Base-by-base conservation (phyloP, 2,329 filamentous ascomycete species). In the Bipolaris zeicola region DNA sequence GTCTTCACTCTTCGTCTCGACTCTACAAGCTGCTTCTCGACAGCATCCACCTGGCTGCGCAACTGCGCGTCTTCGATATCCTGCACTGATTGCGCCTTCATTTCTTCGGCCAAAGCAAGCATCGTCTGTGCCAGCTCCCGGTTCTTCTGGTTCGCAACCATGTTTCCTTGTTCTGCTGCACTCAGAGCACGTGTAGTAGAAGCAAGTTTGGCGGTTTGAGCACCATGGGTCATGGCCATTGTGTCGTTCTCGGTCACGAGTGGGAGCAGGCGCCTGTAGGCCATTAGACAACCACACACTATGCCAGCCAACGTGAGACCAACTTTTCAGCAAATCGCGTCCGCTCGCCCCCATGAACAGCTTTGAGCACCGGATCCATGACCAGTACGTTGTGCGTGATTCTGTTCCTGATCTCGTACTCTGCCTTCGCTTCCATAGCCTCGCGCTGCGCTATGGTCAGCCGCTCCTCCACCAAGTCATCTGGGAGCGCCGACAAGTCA, bases 291-390 rank as follows among this genome's bases (percentile, higher is more conserved):
- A 18, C 39, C 33, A 34, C 44, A 11, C 46, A 20, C 33, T 38
- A 22, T 14, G 31, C 5, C 20, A 18, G 6, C 7, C 11, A 8
- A 8, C 3, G 6, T n/a, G 11, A 24, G 45, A 62, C 73, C 50
- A 81, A 91, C 90, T 86, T 85, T 76, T 95, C 90, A 50, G 87
- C 80, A 42, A 85, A 84, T 2, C 86, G 85, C 16, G 86, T 83
- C 57, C 85, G 82, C 11, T 83, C 84, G 41, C 87, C 87, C 57
- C 84, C 80, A 72, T 96, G 90, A 37, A 94, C 86, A 6, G 91
- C 89, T 68, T 90, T 91, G 55, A 96, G 79, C 38, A 90, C 87
- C 6, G 92, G 91, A 66, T 91, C 89, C 54, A 87, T 87, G 64
- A 86, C 85, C 63, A 95, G 76, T 50, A 91, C 86, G 44, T 83